A percentile compares a stretch with the other conserved stretches of the same genome.
Conservation (phyloP, 441 rosid genomes). For the Hypseocharis bilobata region DNA sequence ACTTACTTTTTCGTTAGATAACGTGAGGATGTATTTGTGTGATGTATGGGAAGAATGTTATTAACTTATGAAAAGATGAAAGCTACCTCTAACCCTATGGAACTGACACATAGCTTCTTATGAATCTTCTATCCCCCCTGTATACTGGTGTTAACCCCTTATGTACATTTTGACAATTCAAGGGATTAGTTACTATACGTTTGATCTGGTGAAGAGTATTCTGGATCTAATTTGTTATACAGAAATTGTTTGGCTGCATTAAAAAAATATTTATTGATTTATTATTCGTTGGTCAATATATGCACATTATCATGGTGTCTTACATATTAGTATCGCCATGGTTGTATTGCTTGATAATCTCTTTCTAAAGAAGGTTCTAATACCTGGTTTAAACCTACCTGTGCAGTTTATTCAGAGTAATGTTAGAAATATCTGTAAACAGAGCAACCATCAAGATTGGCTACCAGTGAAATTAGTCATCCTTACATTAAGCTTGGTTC, state of each 20-base stretch:
- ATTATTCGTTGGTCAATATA: no score
- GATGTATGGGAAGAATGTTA: neutral
- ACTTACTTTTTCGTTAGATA: neutral
- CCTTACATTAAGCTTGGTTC: slow-evolving; percentile 47
- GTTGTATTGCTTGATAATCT: neutral
- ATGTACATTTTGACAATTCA: neutral
- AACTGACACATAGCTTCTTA: neutral
- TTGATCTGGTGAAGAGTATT: neutral
- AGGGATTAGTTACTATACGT: neutral
- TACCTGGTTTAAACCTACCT: slow-evolving; percentile 12
- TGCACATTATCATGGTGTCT: neutral
- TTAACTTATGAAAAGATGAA: neutral
- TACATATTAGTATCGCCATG: neutral
- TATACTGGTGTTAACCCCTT: neutral
- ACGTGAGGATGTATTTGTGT: neutral
- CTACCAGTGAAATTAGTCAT: slow-evolving; percentile 52
- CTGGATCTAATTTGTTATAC: neutral
- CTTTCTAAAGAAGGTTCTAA: slow-evolving; percentile 7
- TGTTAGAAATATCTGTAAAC: slow-evolving; percentile 37
- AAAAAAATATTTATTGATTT: no score
- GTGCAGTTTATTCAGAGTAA: slow-evolving; percentile 54
- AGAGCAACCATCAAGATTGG: slow-evolving; percentile 34
- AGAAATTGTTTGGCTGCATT: neutral
- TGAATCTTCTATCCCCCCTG: no score
- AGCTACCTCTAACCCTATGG: neutral